Evolutionary conservation across 2,329 filamentous ascomycete genomes (phyloP), one percentile per base, ranked within the genome.

Genomic region (Fusarium udum): DNA sequence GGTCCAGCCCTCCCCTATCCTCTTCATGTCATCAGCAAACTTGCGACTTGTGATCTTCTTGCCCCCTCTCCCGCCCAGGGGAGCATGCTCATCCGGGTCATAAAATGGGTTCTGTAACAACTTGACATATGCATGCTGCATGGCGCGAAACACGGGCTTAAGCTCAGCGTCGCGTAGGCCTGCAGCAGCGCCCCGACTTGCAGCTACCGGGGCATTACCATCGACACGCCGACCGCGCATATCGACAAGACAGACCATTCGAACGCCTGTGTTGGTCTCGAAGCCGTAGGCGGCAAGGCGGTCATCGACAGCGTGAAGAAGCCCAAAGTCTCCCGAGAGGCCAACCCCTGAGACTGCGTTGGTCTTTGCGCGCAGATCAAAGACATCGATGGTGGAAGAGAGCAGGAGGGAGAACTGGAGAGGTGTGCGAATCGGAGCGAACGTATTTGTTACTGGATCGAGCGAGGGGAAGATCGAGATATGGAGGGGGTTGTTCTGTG

Each of bases 401-500:
- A 98, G 90, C 55, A 98, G 89, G 78, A 98, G 95, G 40, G 93
- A 94, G 85, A 96, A 98, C 80, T 97, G 94, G 16, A 98, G 89
- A n/a, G 90, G 87, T 24, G 92, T 92, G 77, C 92, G 91, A 73
- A 92, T 85, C 40, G 89, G 88, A 13, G 83, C 79, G 75, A 86
- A 85, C 61, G 83, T 84, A 82, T 87, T 85, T 75, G 86, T 87
- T 59, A 87, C 75, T 53, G 87, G 84, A 79, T 89, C 86, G 86
- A 93, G 89, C 52, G 92, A 92, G 58, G 94, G 93, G 83, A 98
- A 97, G 80, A 97, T 90, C 69, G 94, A 91, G 78, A 97, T 93
- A 84, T 98, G 95, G 74, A 98, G 92, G 67, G 95, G 96, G 80
- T 98, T 97, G 85, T 98, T 97, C 95, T 98, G 79, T 98, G 80